Evolutionary conservation across 345 rosid species (phyloP).

Genomic region (Iberis pinnata): DNA sequence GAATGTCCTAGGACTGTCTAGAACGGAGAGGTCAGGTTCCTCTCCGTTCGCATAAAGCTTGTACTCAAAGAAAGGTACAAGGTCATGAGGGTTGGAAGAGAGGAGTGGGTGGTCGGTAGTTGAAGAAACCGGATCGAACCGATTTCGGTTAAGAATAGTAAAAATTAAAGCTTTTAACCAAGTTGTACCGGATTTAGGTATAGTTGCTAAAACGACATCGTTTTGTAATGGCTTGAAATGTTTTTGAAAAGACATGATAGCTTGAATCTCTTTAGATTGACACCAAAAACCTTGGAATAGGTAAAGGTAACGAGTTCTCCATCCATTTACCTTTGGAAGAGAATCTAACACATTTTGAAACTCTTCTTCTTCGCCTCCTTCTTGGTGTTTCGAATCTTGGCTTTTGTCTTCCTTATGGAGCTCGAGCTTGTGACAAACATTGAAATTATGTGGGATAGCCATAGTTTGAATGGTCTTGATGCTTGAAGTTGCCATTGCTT

Average conservation of each 20-base stretch:
- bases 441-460: slow-evolving; percentile 19
- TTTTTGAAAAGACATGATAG: slow-evolving; percentile 41
- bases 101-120: slow-evolving; percentile 34
- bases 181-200: slow-evolving; percentile 56
- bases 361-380: slow-evolving; percentile 19
- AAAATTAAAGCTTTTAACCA: slow-evolving; percentile 48
- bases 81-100: slow-evolving; percentile 47
- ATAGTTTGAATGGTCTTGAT: slow-evolving; percentile 17
- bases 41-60: slow-evolving; percentile 36
- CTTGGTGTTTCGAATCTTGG: not conserved
- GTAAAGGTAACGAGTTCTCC: slow-evolving; percentile 57
- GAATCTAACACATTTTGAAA: slow-evolving; percentile 44
- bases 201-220: slow-evolving; percentile 40
- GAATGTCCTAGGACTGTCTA: slow-evolving; percentile 38
- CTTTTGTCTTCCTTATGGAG: slow-evolving; percentile 14
- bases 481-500: slow-evolving; percentile 30
- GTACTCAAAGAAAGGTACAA: slow-evolving; percentile 54
- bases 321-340: slow-evolving; percentile 59
- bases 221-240: slow-evolving; percentile 28
- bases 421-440: slow-evolving; percentile 24
- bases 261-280: slow-evolving; percentile 51
- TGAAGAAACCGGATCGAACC: slow-evolving; percentile 15
- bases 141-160: slow-evolving; percentile 34
- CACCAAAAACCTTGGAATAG: slow-evolving; percentile 68
- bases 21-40: slow-evolving; percentile 33